Evolutionary conservation across 352 stramenopile species (phyloP).

Genomic region (Phytophthora sojae): DNA sequence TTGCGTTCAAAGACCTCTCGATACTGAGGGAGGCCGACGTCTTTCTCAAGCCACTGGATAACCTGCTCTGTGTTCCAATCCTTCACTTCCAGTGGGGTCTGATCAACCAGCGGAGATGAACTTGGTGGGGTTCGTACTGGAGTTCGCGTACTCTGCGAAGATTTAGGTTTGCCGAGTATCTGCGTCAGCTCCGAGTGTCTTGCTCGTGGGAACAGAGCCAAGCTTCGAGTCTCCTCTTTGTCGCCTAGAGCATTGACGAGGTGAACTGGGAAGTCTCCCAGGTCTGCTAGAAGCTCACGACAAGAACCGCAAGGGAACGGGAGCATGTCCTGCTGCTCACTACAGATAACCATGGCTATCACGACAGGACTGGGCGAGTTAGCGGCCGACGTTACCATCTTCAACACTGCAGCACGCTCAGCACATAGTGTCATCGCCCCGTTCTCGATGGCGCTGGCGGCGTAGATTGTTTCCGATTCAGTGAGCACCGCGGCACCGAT

Average conservation of each 20-base stretch:
- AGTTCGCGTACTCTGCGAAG: neutral
- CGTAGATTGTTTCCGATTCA: slow-evolving; percentile 48
- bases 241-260: slow-evolving; percentile 61
- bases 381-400: slow-evolving; percentile 40
- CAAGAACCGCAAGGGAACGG: slow-evolving; percentile 72
- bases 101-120: neutral
- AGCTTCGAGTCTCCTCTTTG: slow-evolving; percentile 65
- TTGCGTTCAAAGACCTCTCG: slow-evolving; percentile 57
- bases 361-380: slow-evolving; percentile 29
- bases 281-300: slow-evolving; percentile 72
- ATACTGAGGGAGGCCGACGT: slow-evolving; percentile 68
- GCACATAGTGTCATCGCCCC: slow-evolving; percentile 56
- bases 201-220: slow-evolving; percentile 62
- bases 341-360: slow-evolving; percentile 64
- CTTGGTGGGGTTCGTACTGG: neutral
- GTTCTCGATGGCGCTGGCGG: slow-evolving; percentile 50
- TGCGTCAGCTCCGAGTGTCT: slow-evolving; percentile 40
- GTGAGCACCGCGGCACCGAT: slow-evolving; percentile 70
- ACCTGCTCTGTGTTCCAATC: slow-evolving; percentile 72
- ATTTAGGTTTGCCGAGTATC: slow-evolving; percentile 10
- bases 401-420: slow-evolving; percentile 62
- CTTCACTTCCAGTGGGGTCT: slow-evolving; percentile 42
- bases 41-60: slow-evolving; percentile 51
- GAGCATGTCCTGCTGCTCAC: slow-evolving; percentile 55
- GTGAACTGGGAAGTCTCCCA: slow-evolving; percentile 81